Evolutionary conservation across 2,329 filamentous ascomycete species (phyloP).

Genomic region (Hypoxylon sp.): DNA sequence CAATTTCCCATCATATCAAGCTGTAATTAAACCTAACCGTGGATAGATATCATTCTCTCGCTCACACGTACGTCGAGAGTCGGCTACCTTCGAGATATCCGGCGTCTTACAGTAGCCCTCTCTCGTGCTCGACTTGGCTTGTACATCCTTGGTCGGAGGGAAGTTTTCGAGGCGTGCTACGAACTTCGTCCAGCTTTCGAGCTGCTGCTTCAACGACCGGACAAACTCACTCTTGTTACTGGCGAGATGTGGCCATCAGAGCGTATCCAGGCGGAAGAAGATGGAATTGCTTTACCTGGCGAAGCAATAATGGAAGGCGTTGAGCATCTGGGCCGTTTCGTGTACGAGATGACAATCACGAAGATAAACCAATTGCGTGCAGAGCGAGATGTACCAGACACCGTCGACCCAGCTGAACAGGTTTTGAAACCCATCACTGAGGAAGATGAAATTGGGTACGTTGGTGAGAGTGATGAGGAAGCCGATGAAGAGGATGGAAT

Average conservation of each 20-base stretch:
- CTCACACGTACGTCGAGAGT: constrained; percentile 89
- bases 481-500: constrained; percentile 42
- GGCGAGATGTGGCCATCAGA: constrained; percentile 86
- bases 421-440: constrained; percentile 49
- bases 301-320: constrained; percentile 86
- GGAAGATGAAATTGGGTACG: constrained; percentile 48
- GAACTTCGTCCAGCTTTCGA: constrained; percentile 91
- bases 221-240: constrained; percentile 83
- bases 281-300: constrained; percentile 63
- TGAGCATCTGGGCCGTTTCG: constrained; percentile 95
- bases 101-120: constrained; percentile 92
- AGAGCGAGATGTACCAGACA: constrained; percentile 52
- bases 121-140: constrained; percentile 92
- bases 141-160: constrained; percentile 89
- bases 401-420: constrained; percentile 35
- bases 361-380: constrained; percentile 63
- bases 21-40: constrained; percentile 11
- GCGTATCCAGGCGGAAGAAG: constrained; percentile 61
- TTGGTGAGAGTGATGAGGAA: constrained; percentile 46
- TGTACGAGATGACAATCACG: constrained; percentile 91
- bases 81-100: constrained; percentile 92
- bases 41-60: constrained; percentile 89
- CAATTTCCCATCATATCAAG: constrained; percentile 46
- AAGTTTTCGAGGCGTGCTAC: constrained; percentile 88
- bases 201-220: constrained; percentile 78